Evolutionary conservation across 371 early-diverging fungal genomes (phyloP).

Genomic region (Rhizopus sp.): DNA sequence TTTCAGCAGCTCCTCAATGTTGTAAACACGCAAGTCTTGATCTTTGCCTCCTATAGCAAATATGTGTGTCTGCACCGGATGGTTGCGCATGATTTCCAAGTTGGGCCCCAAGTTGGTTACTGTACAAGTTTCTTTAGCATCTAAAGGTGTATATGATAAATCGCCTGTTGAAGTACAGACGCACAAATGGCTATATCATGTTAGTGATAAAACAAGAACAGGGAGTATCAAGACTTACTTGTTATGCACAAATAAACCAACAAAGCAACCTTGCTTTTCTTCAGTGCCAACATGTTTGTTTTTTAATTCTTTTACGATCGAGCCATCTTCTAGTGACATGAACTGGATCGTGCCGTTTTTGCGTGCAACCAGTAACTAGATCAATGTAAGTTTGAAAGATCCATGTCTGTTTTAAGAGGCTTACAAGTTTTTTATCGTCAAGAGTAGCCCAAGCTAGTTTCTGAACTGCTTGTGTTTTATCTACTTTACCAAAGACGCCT

Average conservation of each 20-base stretch:
- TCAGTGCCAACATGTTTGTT: slow-evolving; percentile 39
- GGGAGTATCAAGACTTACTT: slow-evolving; percentile 30
- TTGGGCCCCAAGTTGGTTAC: slow-evolving; percentile 21
- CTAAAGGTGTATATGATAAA: slow-evolving; percentile 34
- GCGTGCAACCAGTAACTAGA: slow-evolving; percentile 62
- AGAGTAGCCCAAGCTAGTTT: slow-evolving; percentile 51
- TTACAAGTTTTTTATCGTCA: slow-evolving; percentile 37
- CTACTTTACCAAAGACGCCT: slow-evolving; percentile 55
- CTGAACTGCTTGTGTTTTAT: slow-evolving; percentile 54
- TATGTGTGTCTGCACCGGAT: slow-evolving; percentile 62
- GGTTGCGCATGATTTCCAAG: slow-evolving; percentile 62
- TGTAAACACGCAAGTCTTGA: slow-evolving; percentile 80
- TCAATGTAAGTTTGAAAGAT: neutral
- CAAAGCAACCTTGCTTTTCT: slow-evolving; percentile 52
- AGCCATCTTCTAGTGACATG: slow-evolving; percentile 55
- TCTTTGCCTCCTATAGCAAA: slow-evolving; percentile 89
- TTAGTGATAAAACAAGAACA: neutral
- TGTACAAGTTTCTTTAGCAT: slow-evolving; percentile 15
- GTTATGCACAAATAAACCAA: slow-evolving; percentile 62
- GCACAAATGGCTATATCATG: slow-evolving; percentile 26
- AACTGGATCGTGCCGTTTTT: slow-evolving; percentile 65
- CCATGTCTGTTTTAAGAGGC: slow-evolving; percentile 5
- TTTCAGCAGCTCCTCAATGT: slow-evolving; percentile 45
- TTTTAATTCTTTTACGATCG: slow-evolving; percentile 42
- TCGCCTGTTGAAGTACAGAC: slow-evolving; percentile 40